phyloP scores from a whole-genome alignment of 129 eudicot species.

The Flaveria robusta region DNA sequence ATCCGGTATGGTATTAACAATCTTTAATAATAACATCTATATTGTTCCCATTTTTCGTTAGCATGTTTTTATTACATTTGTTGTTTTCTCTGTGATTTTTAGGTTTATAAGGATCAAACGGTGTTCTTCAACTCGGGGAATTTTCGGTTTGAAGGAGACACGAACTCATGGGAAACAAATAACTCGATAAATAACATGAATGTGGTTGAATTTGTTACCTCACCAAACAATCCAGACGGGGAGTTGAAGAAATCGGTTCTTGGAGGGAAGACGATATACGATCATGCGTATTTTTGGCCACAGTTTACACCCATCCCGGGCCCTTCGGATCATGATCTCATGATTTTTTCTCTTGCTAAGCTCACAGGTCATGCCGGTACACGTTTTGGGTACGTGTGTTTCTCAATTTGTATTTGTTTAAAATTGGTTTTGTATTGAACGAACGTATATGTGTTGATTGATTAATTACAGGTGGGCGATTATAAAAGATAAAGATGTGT shows the following conservation, averaged over 20 bases:
- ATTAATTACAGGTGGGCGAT: constrained; percentile 78
- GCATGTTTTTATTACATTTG: neutral
- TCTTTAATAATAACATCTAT: neutral
- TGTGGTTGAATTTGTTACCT: constrained; percentile 60
- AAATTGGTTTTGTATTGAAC: neutral
- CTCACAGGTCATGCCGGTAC: constrained; percentile 77
- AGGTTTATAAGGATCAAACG: constrained; percentile 47
- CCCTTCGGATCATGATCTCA: constrained; percentile 67
- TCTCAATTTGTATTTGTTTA: neutral
- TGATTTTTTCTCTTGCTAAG: constrained; percentile 68
- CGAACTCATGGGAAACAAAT: constrained; percentile 33
- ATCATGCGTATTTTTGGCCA: constrained; percentile 79
- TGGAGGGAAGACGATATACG: constrained; percentile 49
- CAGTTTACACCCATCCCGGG: constrained; percentile 62
- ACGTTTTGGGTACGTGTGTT: constrained; percentile 55
- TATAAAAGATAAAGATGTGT: constrained; percentile 66
- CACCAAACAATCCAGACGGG: constrained; percentile 69
- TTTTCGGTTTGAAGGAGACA: constrained; percentile 54
- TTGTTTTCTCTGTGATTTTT: neutral
- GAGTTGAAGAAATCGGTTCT: constrained; percentile 46
- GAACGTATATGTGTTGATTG: neutral
- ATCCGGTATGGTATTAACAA: constrained; percentile 57
- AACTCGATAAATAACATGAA: constrained; percentile 21
- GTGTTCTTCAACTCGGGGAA: constrained; percentile 43
- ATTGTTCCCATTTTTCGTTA: neutral